A percentile compares a stretch with the other conserved stretches of the same genome.
phyloP scores from a whole-genome alignment of 371 early-diverging fungal species.

The Blastocladiella emersonii region DNA sequence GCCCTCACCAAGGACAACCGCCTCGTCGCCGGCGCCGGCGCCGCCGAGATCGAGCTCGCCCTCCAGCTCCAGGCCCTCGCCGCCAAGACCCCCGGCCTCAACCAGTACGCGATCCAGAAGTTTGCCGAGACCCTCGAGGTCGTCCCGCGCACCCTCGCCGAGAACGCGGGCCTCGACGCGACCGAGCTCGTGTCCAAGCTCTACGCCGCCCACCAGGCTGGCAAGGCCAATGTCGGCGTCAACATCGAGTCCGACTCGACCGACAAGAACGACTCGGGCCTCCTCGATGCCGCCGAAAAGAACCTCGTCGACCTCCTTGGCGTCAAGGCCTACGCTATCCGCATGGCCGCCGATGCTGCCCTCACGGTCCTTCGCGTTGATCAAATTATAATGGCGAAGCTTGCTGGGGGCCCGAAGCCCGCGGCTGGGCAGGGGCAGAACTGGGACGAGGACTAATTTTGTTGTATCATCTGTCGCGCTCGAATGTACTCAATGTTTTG shows the following conservation, averaged over 20 bases:
- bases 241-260: slow-evolving; percentile 50
- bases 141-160: slow-evolving; percentile 87
- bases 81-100: slow-evolving; percentile 79
- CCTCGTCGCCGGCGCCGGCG: slow-evolving; percentile 90
- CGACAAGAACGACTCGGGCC: slow-evolving; percentile 35
- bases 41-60: slow-evolving; percentile 85
- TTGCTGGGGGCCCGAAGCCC: slow-evolving; percentile 90
- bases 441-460: slow-evolving; percentile 74
- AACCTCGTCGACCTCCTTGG: slow-evolving; percentile 64
- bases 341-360: slow-evolving; percentile 85
- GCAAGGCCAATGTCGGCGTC: slow-evolving; percentile 40
- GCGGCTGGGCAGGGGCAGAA: slow-evolving; percentile 73
- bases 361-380: slow-evolving; percentile 88
- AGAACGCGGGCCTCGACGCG: slow-evolving; percentile 92
- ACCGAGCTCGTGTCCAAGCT: slow-evolving; percentile 85
- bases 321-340: slow-evolving; percentile 74
- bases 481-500: too few species aligned
- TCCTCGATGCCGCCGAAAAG: slow-evolving; percentile 61
- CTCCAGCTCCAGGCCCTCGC: slow-evolving; percentile 22
- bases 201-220: slow-evolving; percentile 75
- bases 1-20: slow-evolving; percentile 77
- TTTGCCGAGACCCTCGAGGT: slow-evolving; percentile 94
- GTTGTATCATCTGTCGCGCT: too few species aligned
- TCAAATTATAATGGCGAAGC: slow-evolving; percentile 97
- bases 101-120: slow-evolving; percentile 91